These are phyloP conservation scores for Globisporangium alternatum DNA, from an alignment of 352 stramenopile genomes.

Conservation along the genomic window DNA sequence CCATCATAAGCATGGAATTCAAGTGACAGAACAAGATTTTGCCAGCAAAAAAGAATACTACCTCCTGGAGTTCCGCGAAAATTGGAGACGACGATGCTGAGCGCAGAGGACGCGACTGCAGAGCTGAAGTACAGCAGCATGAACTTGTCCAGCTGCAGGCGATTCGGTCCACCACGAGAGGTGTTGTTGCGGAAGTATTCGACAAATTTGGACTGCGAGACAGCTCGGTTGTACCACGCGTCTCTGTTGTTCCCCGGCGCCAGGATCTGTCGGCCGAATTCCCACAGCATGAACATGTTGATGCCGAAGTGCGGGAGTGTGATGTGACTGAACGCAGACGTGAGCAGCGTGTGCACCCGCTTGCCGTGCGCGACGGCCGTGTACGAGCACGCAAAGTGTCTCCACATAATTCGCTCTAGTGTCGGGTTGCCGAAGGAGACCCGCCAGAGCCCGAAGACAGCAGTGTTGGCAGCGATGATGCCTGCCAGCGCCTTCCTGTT, in stretches of 20 bases:
- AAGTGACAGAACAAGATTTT: background rate
- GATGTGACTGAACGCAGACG: conserved; percentile 82
- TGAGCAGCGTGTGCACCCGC: conserved; percentile 71
- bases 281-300: conserved; percentile 90
- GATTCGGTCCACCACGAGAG: conserved; percentile 22
- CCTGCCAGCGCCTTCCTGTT: conserved; percentile 58
- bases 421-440: conserved; percentile 42
- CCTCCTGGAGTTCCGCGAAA: conserved; percentile 51
- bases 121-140: conserved; percentile 68
- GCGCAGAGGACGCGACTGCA: conserved; percentile 61
- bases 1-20: background rate
- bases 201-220: conserved; percentile 46
- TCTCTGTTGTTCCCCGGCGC: conserved; percentile 39
- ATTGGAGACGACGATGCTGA: conserved; percentile 67
- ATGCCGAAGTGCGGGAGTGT: conserved; percentile 77
- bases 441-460: conserved; percentile 74
- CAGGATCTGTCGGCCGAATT: conserved; percentile 74
- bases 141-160: conserved; percentile 59
- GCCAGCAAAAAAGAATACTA: conserved; percentile 19
- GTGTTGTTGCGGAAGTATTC: conserved; percentile 34
- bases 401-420: conserved; percentile 77
- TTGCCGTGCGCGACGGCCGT: conserved; percentile 59
- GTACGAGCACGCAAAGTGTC: conserved; percentile 83
- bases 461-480: conserved; percentile 65
- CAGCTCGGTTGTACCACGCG: conserved; percentile 47